A percentile compares a stretch with the other conserved stretches of the same genome.
Conservation (phyloP, 2,329 filamentous ascomycete genomes). For the Ploettnerulaceae sp. region DNA sequence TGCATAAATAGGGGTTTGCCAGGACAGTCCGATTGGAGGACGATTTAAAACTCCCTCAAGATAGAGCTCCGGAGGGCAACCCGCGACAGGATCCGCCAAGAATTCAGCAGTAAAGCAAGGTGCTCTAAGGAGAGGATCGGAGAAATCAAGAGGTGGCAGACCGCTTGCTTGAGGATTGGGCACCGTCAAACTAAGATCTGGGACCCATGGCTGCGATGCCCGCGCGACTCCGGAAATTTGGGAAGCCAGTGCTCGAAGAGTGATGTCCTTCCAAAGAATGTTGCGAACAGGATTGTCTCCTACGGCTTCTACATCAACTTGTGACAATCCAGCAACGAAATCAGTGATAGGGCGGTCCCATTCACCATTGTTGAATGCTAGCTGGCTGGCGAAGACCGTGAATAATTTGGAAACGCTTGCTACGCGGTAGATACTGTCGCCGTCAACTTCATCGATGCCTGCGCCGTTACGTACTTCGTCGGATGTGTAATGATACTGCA, state of each 20-base stretch:
- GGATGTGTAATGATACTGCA: conserved; percentile 1
- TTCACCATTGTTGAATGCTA: not conserved
- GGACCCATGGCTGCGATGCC: not conserved
- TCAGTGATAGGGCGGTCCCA: conserved; percentile 9
- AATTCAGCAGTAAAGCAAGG: not conserved
- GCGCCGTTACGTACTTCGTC: not conserved
- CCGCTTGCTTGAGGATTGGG: not conserved
- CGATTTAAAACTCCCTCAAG: not conserved
- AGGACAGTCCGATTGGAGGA: not conserved
- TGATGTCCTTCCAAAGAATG: conserved; percentile 7
- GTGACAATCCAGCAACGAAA: not conserved
- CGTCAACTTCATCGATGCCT: conserved; percentile 1
- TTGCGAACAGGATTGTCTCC: not conserved
- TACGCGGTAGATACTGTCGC: conserved; percentile 67
- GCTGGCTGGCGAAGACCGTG: conserved; percentile 1
- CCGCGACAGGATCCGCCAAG: not conserved
- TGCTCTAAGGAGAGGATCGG: not conserved
- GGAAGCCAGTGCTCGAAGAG: conserved; percentile 1
- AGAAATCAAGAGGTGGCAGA: conserved; percentile 1
- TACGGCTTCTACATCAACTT: not conserved
- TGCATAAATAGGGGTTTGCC: conserved; percentile 5
- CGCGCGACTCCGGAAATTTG: conserved; percentile 7
- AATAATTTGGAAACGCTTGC: conserved; percentile 73
- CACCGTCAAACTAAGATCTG: not conserved
- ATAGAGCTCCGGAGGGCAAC: not conserved